Evolutionary conservation across 75 land plant genomes (phyloP), one percentile per base, ranked within the genome.

Genomic region (Isoetes taiwanensis): DNA sequence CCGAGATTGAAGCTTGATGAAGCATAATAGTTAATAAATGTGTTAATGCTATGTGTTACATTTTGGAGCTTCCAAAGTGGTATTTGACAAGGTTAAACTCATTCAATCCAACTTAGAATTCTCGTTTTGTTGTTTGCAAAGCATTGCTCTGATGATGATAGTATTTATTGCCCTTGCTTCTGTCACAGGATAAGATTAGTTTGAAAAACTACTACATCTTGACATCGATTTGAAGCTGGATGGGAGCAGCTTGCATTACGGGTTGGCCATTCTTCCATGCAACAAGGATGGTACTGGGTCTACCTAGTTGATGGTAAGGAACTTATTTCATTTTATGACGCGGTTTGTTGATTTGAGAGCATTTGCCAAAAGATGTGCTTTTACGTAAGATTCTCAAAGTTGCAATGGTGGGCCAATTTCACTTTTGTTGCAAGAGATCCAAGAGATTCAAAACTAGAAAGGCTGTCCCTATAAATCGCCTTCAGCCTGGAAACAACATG

Each of bases 351-450:
- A n/a, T n/a, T n/a, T n/a, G n/a, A n/a, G n/a, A n/a, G n/a, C n/a
- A n/a, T n/a, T n/a, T n/a, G n/a, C n/a, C n/a, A n/a, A n/a, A n/a
- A n/a, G n/a, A n/a, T n/a, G n/a, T n/a, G n/a, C n/a, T 74, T 77
- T 40, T 34, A 52, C 14, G 25, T 32, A 72, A 14, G 50, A 56
- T 26, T 16, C 30, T 56, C 48, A 67, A n/a, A 38, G 81, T 90
- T 26, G 97, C 85, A 38, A 63, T 90, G 1, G 72, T 80, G 12
- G n/a, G 97, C 97, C 33, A 78, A 86, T 68, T 90, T 90, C 76
- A 86, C 76, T 31, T 90, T 90, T 66, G 97, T 90, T 46, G 94
- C 97, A 16, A 78, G 94, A 52, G 97, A 90, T 63, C 86, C 79
- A 6, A 75, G n/a, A n/a, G n/a, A n/a, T n/a, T n/a, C n/a, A n/a